These are phyloP conservation scores for Marvania coccoides DNA, from an alignment of 139 green algal genomes.

Conservation along the genomic window DNA sequence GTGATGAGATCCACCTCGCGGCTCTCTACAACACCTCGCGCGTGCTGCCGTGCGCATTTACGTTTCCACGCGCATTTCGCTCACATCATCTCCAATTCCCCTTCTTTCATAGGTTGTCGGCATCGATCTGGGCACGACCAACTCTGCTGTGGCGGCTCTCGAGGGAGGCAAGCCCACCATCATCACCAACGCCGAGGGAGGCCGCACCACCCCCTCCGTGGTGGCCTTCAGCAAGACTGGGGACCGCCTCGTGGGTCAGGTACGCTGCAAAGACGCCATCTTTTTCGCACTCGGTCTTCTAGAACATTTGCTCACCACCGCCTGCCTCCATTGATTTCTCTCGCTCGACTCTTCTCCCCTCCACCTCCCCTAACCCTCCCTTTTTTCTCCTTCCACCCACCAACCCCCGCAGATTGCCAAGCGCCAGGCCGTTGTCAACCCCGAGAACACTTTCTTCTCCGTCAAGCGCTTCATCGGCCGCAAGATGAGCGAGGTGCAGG, in stretches of 20 bases:
- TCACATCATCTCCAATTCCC: neutral
- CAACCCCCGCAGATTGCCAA: conserved; percentile 87
- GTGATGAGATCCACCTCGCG: neutral
- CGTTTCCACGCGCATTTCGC: neutral
- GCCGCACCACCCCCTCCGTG: conserved; percentile 93
- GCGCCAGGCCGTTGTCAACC: conserved; percentile 97
- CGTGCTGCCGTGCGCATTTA: neutral
- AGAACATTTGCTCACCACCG: neutral
- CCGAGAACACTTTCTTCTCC: conserved; percentile 98
- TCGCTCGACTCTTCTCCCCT: neutral
- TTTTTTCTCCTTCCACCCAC: neutral
- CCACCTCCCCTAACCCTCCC: neutral
- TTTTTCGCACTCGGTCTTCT: no score
- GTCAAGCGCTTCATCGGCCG: conserved; percentile 99
- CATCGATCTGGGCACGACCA: conserved; percentile 66
- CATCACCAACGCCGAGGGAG: conserved; percentile 95
- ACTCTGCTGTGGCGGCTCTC: conserved; percentile 90
- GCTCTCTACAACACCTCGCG: neutral
- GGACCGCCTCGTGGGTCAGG: conserved; percentile 93
- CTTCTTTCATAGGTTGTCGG: conserved; percentile 38
- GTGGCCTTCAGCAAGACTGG: conserved; percentile 97
- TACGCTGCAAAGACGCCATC: no score
- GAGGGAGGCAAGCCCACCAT: conserved; percentile 94
- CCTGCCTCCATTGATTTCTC: neutral
- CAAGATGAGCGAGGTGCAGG: conserved; percentile 82